Percentiles rank a stretch among this genome's conserved stretches.
Conservation (phyloP, 306 rosid species). For the Morella rubra region DNA sequence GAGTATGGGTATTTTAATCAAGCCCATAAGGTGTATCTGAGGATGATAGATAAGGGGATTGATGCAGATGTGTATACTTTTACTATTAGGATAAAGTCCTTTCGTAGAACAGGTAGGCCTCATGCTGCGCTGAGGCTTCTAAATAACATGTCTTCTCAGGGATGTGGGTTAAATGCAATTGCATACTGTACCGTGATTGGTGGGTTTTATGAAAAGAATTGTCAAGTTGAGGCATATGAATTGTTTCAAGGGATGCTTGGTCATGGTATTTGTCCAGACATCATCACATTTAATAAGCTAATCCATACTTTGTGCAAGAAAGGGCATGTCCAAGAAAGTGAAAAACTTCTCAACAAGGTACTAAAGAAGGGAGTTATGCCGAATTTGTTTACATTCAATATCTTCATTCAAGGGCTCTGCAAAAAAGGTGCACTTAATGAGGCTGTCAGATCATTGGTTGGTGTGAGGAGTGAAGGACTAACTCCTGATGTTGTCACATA, state of each 20-base stretch:
- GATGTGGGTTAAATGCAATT: conserved; percentile 69
- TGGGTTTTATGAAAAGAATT: conserved; percentile 60
- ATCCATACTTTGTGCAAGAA: conserved; percentile 66
- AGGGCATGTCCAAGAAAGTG: conserved; percentile 66
- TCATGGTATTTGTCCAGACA: conserved; percentile 53
- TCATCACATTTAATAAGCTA: conserved; percentile 78
- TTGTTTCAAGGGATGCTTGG: conserved; percentile 75
- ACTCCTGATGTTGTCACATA: conserved; percentile 81
- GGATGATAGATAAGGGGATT: conserved; percentile 67
- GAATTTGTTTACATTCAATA: conserved; percentile 78
- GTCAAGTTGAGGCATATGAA: conserved; percentile 42
- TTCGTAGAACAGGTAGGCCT: conserved; percentile 72
- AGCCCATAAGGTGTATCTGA: conserved; percentile 80
- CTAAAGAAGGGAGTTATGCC: conserved; percentile 74
- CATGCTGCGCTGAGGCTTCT: conserved; percentile 71
- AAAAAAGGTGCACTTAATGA: conserved; percentile 46
- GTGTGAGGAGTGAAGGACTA: conserved; percentile 52
- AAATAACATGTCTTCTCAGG: conserved; percentile 64
- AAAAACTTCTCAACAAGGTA: conserved; percentile 69
- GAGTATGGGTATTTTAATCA: conserved; percentile 60
- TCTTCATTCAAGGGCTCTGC: conserved; percentile 79
- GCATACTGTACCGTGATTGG: conserved; percentile 75
- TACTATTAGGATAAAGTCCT: conserved; percentile 80
- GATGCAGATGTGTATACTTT: conserved; percentile 72
- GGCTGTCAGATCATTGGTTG: conserved; percentile 53